Base-by-base conservation (phyloP, 1,284 basidiomycete species). In the Pterulicium gracile region DNA sequence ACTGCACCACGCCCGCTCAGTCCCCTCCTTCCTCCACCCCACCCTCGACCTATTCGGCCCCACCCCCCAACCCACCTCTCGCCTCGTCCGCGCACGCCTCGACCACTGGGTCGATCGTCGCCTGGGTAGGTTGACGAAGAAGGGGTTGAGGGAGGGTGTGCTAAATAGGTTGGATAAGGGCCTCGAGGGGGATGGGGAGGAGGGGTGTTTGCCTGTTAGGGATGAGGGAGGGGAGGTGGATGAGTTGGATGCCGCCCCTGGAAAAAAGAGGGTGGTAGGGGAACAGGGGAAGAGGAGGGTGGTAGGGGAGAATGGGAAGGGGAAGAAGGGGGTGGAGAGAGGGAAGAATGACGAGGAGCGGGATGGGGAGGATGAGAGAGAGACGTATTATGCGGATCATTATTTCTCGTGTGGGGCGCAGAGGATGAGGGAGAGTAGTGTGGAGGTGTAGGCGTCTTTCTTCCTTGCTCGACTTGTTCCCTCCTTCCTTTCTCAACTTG, bases 331-430 rank as follows among this genome's bases (percentile, higher is more conserved):
- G 27, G 10, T n/a, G n/a, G 27, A 32, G 7, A 32, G 27, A n/a
- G 27, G 23, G 12, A 7, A 15, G 35, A 47, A 21, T 49, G 50
- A 18, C 23, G n/a, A 32, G n/a, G 27, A 32, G n/a, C 27, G 10
- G n/a, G 27, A 10, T 10, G 10, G n/a, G n/a, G 10, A 32, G 27
- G 27, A 32, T 32, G 27, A 32, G 10, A 32, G n/a, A n/a, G 27
- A 32, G n/a, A n/a, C 27, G 27, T 32, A 32, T n/a, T 32, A 32
- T n/a, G 7, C 27, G 7, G 27, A 32, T 32, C 27, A 32, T 32
- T 32, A 32, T n/a, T 32, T 32, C 27, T 32, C 27, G 7, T 32
- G 27, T n/a, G 27, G 27, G 7, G 27, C n/a, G 27, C 27, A 32
- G 27, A 32, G 27, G 27, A 32, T 32, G 27, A 32, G 27, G 27